Evolutionary conservation across 768 basidiomycete species (phyloP), one percentile per base, ranked within the genome.

Genomic region (Termitomyces sp.): DNA sequence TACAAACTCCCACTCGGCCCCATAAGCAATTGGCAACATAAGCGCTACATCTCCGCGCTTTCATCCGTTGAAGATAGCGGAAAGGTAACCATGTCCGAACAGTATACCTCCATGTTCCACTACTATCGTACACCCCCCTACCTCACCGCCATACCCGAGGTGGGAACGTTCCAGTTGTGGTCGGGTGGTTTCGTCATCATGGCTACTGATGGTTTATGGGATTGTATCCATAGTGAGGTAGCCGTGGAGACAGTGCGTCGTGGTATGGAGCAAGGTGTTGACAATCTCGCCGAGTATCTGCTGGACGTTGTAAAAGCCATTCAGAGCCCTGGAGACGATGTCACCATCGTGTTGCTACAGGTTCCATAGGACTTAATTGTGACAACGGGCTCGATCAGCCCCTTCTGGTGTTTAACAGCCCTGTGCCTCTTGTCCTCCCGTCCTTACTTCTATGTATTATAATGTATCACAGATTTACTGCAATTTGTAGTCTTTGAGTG

Each of bases 121-220:
- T 73, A 74, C 24, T 80, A 87, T 64, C 83, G 79, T 68, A 82
- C 83, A 1, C 83, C 84, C 3, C 84, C 83, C 0, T 85, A 86
- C 62, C 71, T 85, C 34, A 82, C 79, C 18, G 79, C 83, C 1
- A 69, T 72, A 31, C 85, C 84, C 3, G 78, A 78, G 51, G 74
- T 79, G n/a, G 78, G 76, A 3, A 65, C 60, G 1, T 67, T 72
- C 34, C 66, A 72, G 22, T 65, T 82, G 15, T 61, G 72, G 22
- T 66, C 66, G 27, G 75, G 74, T 13, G 72, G 75, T 49, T 75
- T 84, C 64, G 64, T 84, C 24, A 75, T 85, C 33, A 68, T 84
- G 50, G 84, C 79, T 13, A 79, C 80, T 1, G 83, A 85, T 63
- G 83, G 83, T 1, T 67, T 86, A 12, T 86, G 80, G 78, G 83